Percentiles rank a stretch among this genome's conserved stretches.
Conservation (phyloP, 345 rosid species). For the Gossypium rotundifolium region DNA sequence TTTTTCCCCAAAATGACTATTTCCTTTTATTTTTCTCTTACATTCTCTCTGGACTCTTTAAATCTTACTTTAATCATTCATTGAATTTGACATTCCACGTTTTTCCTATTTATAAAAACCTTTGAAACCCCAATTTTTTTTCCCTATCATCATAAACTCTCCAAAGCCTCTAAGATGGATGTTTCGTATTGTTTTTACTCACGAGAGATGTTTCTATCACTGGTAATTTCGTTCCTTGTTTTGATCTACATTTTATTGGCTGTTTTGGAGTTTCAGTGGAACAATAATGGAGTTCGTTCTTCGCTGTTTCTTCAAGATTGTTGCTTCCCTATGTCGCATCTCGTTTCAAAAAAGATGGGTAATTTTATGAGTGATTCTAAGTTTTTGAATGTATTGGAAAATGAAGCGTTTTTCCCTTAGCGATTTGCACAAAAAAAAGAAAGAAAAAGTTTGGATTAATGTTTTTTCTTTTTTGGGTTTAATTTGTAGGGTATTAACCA, state of each 20-base stretch:
- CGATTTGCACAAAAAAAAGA: background rate
- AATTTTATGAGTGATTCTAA: background rate
- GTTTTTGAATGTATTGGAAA: background rate
- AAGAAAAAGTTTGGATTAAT: background rate
- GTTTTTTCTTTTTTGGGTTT: background rate
- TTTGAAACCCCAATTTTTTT: background rate
- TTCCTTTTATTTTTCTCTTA: background rate
- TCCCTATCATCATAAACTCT: background rate
- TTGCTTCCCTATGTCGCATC: background rate
- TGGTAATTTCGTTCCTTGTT: background rate
- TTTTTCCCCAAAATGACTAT: no score
- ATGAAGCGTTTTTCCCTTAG: background rate
- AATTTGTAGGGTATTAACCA: background rate
- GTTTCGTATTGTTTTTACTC: background rate
- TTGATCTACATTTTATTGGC: background rate
- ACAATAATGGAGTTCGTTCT: background rate
- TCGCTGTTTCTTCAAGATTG: background rate
- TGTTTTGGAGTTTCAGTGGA: background rate
- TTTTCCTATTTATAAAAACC: background rate
- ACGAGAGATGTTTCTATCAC: background rate
- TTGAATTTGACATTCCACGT: background rate
- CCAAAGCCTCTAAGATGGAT: background rate
- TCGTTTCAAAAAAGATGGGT: background rate
- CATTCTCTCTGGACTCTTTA: background rate
- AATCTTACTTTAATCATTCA: background rate